Conservation (phyloP, 805 yeast species). For the Osmozyma mogii region DNA sequence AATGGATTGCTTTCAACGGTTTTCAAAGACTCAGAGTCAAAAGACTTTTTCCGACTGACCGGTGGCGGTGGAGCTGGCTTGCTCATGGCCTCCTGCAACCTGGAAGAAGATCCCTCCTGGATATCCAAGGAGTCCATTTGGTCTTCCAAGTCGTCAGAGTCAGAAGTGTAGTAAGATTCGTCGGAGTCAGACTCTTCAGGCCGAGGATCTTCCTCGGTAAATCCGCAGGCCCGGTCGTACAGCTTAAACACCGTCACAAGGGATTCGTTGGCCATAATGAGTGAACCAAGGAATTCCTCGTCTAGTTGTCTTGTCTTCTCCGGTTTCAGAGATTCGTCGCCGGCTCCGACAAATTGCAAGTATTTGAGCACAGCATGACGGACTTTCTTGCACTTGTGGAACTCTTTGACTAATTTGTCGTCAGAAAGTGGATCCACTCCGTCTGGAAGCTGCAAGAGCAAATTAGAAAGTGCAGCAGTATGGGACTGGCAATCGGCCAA, state of each 20-base stretch:
- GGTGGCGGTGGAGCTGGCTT: conserved; percentile 21
- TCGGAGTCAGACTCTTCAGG: conserved; percentile 25
- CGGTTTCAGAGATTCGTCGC: conserved; percentile 23
- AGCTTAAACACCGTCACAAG: conserved; percentile 64
- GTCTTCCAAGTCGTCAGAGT: conserved; percentile 28
- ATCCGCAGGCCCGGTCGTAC: conserved; percentile 52
- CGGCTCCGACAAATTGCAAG: conserved; percentile 68
- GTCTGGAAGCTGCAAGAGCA: conserved; percentile 27
- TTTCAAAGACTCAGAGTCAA: conserved; percentile 18
- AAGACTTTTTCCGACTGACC: conserved; percentile 15
- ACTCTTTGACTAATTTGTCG: conserved; percentile 49
- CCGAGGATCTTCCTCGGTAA: conserved; percentile 31
- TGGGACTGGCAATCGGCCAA: conserved; percentile 72
- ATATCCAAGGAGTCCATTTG: conserved; percentile 6
- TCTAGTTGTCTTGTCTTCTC: conserved; percentile 29
- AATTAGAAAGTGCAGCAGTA: conserved; percentile 61
- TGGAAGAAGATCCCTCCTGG: conserved; percentile 10
- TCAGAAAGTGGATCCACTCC: conserved; percentile 59
- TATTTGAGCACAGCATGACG: conserved; percentile 76
- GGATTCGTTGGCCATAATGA: conserved; percentile 86
- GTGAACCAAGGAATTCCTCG: conserved; percentile 82
- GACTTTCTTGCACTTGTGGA: conserved; percentile 65
- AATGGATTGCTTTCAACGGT: conserved; percentile 17
- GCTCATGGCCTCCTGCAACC: conserved; percentile 5
- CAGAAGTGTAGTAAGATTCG: conserved; percentile 33